Conservation (phyloP, 306 rosid species). For the Parietaria judaica region DNA sequence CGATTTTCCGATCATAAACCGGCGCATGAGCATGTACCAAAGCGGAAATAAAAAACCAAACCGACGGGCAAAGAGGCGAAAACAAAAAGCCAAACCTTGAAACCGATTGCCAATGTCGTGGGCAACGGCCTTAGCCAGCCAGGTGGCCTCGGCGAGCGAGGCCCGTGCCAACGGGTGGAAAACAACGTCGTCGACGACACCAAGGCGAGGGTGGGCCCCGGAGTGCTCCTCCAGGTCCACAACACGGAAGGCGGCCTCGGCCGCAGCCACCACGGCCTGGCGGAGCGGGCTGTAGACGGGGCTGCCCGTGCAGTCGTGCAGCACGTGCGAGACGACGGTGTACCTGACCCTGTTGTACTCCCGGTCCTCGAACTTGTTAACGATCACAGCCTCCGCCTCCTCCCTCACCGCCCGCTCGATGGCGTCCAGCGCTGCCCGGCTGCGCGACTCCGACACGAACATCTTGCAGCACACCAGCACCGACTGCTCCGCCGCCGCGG, state of each 20-base stretch:
- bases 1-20: too few relatives aligned
- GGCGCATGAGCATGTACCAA: too few relatives aligned
- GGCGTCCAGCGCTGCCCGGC: conserved; percentile 43
- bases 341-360: conserved; percentile 62
- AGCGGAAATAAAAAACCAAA: too few relatives aligned
- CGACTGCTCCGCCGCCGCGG: conserved; percentile 32
- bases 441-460: conserved; percentile 61
- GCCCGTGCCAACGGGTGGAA: conserved; percentile 69
- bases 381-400: conserved; percentile 48
- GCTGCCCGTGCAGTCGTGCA: conserved; percentile 50
- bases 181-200: conserved; percentile 73
- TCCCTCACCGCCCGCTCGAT: conserved; percentile 54
- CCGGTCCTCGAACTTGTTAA: conserved; percentile 49
- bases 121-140: conserved; percentile 71
- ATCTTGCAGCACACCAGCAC: conserved; percentile 64
- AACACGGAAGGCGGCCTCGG: conserved; percentile 59
- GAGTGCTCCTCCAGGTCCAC: conserved; percentile 61
- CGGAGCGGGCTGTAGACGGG: conserved; percentile 73
- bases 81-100: conserved; percentile 32
- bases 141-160: conserved; percentile 65
- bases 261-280: conserved; percentile 54
- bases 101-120: conserved; percentile 54
- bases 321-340: conserved; percentile 59
- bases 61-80: too few relatives aligned
- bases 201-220: conserved; percentile 76